Percentiles rank a stretch among this genome's conserved stretches.
Conservation (phyloP, 176 grass and related monocot genomes). For the Dactylis glomerata region DNA sequence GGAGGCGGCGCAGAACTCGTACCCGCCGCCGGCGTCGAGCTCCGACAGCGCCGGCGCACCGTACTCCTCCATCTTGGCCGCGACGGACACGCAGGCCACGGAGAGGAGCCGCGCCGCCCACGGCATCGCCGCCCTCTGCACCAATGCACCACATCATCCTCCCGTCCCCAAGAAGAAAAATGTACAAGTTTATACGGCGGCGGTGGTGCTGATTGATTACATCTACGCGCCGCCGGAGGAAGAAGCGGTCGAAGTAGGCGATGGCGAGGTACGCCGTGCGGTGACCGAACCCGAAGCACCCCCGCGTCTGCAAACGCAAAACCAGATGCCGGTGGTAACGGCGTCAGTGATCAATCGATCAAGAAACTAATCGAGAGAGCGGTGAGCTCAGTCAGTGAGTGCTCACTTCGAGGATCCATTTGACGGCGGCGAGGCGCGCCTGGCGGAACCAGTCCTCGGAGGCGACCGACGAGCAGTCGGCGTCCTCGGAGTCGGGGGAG, state of each 20-base stretch:
- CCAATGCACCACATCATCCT: conserved; percentile 16
- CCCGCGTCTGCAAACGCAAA: conserved; percentile 50
- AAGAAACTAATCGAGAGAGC: background rate
- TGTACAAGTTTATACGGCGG: too few species aligned
- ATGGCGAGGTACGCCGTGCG: conserved; percentile 84
- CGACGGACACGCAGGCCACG: conserved; percentile 81
- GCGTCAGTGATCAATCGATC: conserved; percentile 3
- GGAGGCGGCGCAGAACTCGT: conserved; percentile 53
- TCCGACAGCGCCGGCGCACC: conserved; percentile 59
- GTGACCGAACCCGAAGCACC: conserved; percentile 68
- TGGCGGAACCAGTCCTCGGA: conserved; percentile 58
- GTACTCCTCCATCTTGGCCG: conserved; percentile 95
- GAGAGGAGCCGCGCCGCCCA: conserved; percentile 80
- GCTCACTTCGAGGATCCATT: conserved; percentile 86
- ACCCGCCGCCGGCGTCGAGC: conserved; percentile 52
- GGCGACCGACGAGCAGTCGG: conserved; percentile 4
- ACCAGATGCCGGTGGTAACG: conserved; percentile 16
- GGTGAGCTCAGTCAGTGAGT: background rate
- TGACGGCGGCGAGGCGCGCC: conserved; percentile 54
- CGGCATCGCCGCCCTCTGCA: conserved; percentile 61
- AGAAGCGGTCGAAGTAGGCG: conserved; percentile 88
- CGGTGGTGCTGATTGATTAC: conserved; percentile 46
- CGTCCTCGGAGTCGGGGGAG: conserved; percentile 20
- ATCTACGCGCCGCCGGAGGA: conserved; percentile 69
- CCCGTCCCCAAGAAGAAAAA: conserved; percentile 16